phyloP scores from a whole-genome alignment of 495 filamentous ascomycete genomes.

The Lasiosphaeria hispida region DNA sequence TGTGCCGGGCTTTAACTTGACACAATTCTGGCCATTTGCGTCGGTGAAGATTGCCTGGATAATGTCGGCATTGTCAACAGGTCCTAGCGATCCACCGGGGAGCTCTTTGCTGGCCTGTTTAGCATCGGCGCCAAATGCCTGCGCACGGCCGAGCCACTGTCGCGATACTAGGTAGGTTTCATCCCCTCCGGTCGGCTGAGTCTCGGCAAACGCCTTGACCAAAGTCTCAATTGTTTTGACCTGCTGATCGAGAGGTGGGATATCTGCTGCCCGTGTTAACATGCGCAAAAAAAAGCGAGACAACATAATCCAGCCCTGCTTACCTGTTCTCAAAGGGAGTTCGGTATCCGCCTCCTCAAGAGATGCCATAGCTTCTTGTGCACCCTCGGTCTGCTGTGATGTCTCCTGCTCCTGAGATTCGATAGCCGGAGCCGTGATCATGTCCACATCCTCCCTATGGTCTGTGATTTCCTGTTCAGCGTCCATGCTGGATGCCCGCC shows the following conservation, averaged over 20 bases:
- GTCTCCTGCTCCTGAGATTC: slow-evolving; percentile 13
- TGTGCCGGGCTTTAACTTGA: slow-evolving; percentile 74
- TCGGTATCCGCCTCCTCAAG: slow-evolving; percentile 7
- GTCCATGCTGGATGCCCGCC: slow-evolving; percentile 55
- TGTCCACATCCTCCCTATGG: slow-evolving; percentile 48
- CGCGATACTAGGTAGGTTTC: slow-evolving; percentile 76
- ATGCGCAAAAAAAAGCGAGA: background rate
- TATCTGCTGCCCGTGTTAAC: slow-evolving; percentile 21
- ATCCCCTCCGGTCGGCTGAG: slow-evolving; percentile 62
- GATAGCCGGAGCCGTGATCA: slow-evolving; percentile 32
- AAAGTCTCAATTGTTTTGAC: slow-evolving; percentile 68
- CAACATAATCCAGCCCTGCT: background rate
- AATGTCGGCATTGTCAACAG: slow-evolving; percentile 83
- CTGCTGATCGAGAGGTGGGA: slow-evolving; percentile 73
- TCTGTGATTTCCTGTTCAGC: slow-evolving; percentile 34
- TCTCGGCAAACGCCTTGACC: slow-evolving; percentile 47
- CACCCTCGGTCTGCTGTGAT: background rate
- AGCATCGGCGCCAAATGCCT: slow-evolving; percentile 60
- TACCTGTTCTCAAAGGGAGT: slow-evolving; percentile 28
- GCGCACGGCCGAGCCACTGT: slow-evolving; percentile 73
- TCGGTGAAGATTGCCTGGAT: slow-evolving; percentile 50
- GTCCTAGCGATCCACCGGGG: slow-evolving; percentile 65
- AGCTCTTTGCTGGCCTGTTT: slow-evolving; percentile 58
- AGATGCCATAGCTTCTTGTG: background rate
- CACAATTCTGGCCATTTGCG: slow-evolving; percentile 54